Evolutionary conservation across 768 basidiomycete species (phyloP), one percentile per base, ranked within the genome.

Genomic region (Suillus plorans): DNA sequence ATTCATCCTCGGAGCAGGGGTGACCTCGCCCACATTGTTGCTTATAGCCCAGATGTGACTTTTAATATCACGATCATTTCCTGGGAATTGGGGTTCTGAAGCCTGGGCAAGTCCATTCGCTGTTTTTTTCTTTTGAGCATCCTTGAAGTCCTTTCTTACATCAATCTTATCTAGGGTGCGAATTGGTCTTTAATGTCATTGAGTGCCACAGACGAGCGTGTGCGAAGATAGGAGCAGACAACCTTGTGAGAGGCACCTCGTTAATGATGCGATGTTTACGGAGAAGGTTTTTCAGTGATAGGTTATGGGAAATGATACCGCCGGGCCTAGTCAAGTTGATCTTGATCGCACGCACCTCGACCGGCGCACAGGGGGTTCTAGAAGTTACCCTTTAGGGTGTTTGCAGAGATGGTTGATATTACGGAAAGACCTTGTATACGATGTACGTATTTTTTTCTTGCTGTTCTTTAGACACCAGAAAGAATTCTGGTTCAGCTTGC

Each of bases 41-140:
- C 72, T 7, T 71, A 69, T 60, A 72, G 74, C 45, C 64, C 66
- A 45, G 59, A 64, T 49, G 58, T 45, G n/a, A 2, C 31, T 5
- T 70, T 72, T 63, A 66, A 22, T 20, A 45, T 78, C 6, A 76
- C 74, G 0, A 66, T 79, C 50, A 67, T 80, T 80, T 73, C 77
- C 77, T 2, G 67, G 74, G 53, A 73, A 76, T 52, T 72, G 70
- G 68, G 74, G 74, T 53, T 83, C 81, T 4, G 80, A 82, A 60
- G 80, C 76, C 5, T 84, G 80, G 74, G 76, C 83, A 10, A 84
- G 80, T 62, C 84, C 84, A n/a, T 84, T 83, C 73, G 82, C 84
- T 64, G 82, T 82, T 63, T 61, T 79, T 72, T 55, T 22, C 18
- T 49, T 50, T 18, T 18, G 47, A 22, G 61, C 45, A 18, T 14